Conservation (phyloP, 176 grass and related monocot genomes). For the Triticum timopheevii region DNA sequence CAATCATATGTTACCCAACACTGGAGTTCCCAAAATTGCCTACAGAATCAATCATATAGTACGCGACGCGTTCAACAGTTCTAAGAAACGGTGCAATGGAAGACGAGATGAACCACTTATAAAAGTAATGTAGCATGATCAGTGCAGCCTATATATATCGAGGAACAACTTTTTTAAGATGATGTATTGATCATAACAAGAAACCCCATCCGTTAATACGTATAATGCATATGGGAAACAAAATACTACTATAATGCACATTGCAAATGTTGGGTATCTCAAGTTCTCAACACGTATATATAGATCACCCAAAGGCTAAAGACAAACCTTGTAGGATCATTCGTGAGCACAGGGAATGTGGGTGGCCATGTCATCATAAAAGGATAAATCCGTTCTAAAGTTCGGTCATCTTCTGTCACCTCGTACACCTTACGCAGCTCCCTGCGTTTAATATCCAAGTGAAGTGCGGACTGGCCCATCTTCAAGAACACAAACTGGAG, state of each 20-base stretch:
- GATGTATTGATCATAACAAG: neutral
- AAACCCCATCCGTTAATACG: neutral
- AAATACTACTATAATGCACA: neutral
- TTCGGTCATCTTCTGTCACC: neutral
- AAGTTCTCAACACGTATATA: neutral
- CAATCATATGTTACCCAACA: too few species aligned
- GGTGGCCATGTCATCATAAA: slow-evolving; percentile 9
- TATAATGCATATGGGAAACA: neutral
- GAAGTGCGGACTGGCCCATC: neutral
- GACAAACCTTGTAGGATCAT: neutral
- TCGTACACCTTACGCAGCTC: neutral
- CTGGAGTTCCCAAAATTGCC: neutral
- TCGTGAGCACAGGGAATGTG: neutral
- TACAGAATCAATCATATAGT: neutral
- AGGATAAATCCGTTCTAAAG: neutral
- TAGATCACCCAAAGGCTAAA: neutral
- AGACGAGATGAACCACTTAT: neutral
- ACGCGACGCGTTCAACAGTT: neutral
- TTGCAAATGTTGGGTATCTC: neutral
- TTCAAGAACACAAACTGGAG: neutral
- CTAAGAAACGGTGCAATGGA: neutral
- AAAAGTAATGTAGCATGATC: neutral
- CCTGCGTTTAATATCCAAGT: neutral
- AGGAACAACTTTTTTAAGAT: neutral
- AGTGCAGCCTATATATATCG: neutral